phyloP scores from a whole-genome alignment of 2,329 filamentous ascomycete species.

The Fusarium oxysporum region DNA sequence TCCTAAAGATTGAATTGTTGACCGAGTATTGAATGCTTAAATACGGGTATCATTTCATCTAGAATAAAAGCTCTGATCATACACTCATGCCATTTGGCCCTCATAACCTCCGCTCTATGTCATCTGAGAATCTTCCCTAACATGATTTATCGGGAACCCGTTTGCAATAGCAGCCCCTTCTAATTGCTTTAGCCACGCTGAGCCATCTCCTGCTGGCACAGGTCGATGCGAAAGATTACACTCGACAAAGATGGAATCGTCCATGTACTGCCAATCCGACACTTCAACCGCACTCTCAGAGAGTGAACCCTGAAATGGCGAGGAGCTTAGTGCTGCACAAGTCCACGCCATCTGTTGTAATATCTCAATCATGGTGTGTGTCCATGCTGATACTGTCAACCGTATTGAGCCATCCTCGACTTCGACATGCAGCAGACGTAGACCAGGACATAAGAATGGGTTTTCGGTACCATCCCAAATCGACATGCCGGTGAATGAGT shows the following conservation, averaged over 20 bases:
- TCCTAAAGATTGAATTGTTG: not conserved
- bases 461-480: slow-evolving; percentile 51
- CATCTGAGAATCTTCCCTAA: slow-evolving; percentile 6
- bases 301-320: slow-evolving; percentile 48
- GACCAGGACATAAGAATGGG: slow-evolving; percentile 44
- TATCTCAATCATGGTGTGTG: slow-evolving; percentile 51
- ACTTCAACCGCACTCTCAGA: slow-evolving; percentile 50
- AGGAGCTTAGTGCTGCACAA: slow-evolving; percentile 51
- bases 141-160: slow-evolving; percentile 49
- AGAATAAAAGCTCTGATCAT: slow-evolving; percentile 8
- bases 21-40: not conserved
- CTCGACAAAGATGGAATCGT: slow-evolving; percentile 51
- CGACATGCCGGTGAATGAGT: slow-evolving; percentile 49
- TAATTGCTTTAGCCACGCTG: slow-evolving; percentile 47
- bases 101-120: not conserved
- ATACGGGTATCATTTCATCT: slow-evolving; percentile 39
- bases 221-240: slow-evolving; percentile 50
- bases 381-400: slow-evolving; percentile 51
- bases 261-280: slow-evolving; percentile 48
- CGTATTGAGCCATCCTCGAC: slow-evolving; percentile 49
- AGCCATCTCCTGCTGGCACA: slow-evolving; percentile 44
- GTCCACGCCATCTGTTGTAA: slow-evolving; percentile 55
- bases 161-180: slow-evolving; percentile 49
- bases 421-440: slow-evolving; percentile 51
- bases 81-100: not conserved